These are phyloP conservation scores for Schrenkiella parvula DNA, from an alignment of 345 rosid genomes.

Conservation along the genomic window DNA sequence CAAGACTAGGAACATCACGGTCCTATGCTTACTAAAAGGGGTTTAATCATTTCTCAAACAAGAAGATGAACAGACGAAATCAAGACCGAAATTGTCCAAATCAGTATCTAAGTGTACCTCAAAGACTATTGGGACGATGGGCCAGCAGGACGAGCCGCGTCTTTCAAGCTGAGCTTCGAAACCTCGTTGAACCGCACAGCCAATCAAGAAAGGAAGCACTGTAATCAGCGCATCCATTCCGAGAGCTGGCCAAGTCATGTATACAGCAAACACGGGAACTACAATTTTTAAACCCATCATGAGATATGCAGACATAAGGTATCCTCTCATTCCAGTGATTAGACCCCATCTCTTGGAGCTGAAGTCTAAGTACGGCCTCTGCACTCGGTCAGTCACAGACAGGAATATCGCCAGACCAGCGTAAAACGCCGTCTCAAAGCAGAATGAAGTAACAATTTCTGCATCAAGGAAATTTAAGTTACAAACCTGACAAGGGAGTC, in stretches of 20 bases:
- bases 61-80: not conserved
- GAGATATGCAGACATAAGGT: slow-evolving; percentile 56
- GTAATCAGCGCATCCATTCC: slow-evolving; percentile 58
- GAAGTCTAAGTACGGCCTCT: slow-evolving; percentile 77
- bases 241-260: slow-evolving; percentile 69
- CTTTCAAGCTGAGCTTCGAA: slow-evolving; percentile 54
- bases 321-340: slow-evolving; percentile 79
- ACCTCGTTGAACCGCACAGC: slow-evolving; percentile 63
- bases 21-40: not conserved
- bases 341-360: slow-evolving; percentile 87
- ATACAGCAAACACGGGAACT: slow-evolving; percentile 49
- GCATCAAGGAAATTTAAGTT: slow-evolving; percentile 29
- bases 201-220: slow-evolving; percentile 67
- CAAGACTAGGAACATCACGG: not conserved
- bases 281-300: slow-evolving; percentile 63
- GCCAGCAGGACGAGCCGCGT: slow-evolving; percentile 77
- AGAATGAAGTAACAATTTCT: slow-evolving; percentile 57
- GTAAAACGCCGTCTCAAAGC: slow-evolving; percentile 65
- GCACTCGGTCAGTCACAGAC: slow-evolving; percentile 54
- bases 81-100: not conserved
- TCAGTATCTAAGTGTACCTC: slow-evolving; percentile 49
- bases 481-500: not conserved
- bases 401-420: slow-evolving; percentile 67
- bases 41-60: not conserved
- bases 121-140: slow-evolving; percentile 69